Evolutionary conservation across 164 flowering plant genomes (phyloP).

Genomic region (Tinospora cordifolia): DNA sequence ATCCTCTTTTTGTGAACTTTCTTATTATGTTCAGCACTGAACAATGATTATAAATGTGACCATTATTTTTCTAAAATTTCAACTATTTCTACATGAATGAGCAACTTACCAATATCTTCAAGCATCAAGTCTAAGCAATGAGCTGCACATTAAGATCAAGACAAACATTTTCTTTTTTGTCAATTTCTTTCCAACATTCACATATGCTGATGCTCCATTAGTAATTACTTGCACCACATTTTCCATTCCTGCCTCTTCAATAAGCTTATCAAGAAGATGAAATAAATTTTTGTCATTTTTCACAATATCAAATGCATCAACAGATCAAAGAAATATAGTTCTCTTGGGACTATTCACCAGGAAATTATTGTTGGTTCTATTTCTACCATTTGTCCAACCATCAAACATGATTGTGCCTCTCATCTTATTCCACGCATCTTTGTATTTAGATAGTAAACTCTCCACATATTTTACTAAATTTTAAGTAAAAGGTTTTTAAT

Average conservation of each 20-base stretch:
- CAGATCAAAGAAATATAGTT: neutral
- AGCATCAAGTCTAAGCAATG: too few relatives aligned
- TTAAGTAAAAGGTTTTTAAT: too few relatives aligned
- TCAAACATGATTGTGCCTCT: constrained; percentile 4
- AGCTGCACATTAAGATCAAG: neutral
- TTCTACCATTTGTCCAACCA: neutral
- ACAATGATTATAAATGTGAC: neutral
- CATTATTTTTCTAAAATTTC: neutral
- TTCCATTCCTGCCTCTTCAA: neutral
- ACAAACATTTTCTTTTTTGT: neutral
- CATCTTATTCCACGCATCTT: neutral
- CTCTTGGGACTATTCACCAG: constrained; percentile 2
- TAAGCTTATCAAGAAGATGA: too few relatives aligned
- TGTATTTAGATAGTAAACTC: neutral
- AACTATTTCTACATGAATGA: neutral
- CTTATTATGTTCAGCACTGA: neutral
- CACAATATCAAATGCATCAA: neutral
- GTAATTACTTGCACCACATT: neutral
- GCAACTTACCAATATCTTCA: neutral
- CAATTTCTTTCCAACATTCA: neutral
- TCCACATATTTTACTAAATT: neutral
- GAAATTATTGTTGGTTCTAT: neutral
- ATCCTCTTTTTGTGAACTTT: neutral
- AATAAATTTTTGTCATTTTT: too few relatives aligned
- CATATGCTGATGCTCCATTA: too few relatives aligned